phyloP scores from a whole-genome alignment of 2,329 filamentous ascomycete genomes.

The Rhynchosporium graminicola region DNA sequence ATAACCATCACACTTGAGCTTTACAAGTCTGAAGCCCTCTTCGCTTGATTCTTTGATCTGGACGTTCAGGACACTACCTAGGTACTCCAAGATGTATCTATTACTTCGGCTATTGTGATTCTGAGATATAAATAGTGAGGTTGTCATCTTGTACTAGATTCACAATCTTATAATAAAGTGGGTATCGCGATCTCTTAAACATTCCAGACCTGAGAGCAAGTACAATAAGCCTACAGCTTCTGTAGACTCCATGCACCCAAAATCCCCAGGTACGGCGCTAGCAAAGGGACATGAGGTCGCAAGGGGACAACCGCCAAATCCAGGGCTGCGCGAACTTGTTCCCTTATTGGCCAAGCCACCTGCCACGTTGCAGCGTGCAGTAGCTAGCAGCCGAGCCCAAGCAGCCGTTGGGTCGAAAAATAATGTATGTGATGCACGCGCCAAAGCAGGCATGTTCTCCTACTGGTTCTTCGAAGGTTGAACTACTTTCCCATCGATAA shows the following conservation, averaged over 20 bases:
- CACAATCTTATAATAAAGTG: no score
- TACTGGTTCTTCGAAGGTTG: not conserved
- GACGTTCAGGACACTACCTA: no score
- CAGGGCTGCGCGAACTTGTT: constrained; percentile 2
- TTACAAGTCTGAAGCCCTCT: no score
- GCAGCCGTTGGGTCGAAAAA: constrained; percentile 7
- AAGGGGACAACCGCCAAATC: not conserved
- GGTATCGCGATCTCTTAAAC: no score
- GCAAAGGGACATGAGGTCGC: not conserved
- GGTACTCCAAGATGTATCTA: no score
- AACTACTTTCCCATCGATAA: no score
- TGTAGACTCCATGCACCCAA: not conserved
- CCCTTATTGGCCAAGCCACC: not conserved
- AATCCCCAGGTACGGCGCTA: not conserved
- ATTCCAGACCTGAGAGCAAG: no score
- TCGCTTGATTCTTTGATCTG: no score
- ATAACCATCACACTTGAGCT: no score
- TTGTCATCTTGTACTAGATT: no score
- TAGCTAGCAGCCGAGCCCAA: not conserved
- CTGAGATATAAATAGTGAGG: no score
- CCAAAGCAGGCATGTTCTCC: not conserved
- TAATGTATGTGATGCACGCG: not conserved
- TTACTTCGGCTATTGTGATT: no score
- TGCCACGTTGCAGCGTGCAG: constrained; percentile 14
- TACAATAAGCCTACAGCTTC: not conserved